phyloP scores from a whole-genome alignment of 2,329 filamentous ascomycete genomes.

The Talaromyces piceae region DNA sequence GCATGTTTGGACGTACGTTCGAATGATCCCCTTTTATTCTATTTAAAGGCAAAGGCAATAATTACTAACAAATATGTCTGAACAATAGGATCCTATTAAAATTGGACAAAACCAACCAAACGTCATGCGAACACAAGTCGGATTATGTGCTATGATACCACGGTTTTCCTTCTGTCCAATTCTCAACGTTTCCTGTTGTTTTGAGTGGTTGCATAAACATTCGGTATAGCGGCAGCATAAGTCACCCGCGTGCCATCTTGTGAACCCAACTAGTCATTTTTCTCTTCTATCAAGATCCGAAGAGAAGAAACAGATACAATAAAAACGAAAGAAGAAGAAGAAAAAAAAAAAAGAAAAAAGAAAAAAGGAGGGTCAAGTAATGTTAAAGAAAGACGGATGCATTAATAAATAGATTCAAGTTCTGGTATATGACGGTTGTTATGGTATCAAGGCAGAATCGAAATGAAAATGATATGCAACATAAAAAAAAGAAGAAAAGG shows the following conservation, averaged over 20 bases:
- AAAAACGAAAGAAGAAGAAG: neutral
- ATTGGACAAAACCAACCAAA: neutral
- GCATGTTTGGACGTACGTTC: constrained; percentile 74
- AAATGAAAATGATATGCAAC: neutral
- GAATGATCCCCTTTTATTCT: neutral
- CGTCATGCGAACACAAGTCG: neutral
- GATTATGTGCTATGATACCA: neutral
- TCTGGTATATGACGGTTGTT: neutral
- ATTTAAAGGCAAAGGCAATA: neutral
- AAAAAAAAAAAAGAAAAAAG: neutral
- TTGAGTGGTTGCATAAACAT: neutral
- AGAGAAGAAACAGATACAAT: neutral
- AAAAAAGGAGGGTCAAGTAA: neutral
- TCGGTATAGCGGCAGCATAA: neutral
- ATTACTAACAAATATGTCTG: neutral
- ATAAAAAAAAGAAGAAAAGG: neutral
- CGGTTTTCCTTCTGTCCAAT: constrained; percentile 2
- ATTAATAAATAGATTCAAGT: neutral
- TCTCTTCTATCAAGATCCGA: neutral
- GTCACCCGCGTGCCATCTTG: too few species aligned
- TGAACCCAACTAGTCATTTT: neutral
- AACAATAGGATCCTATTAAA: constrained; percentile 18
- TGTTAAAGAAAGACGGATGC: neutral
- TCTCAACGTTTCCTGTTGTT: neutral
- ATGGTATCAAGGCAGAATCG: neutral